phyloP scores from a whole-genome alignment of 371 early-diverging fungal genomes.

The Rhizopus stolonifer region DNA sequence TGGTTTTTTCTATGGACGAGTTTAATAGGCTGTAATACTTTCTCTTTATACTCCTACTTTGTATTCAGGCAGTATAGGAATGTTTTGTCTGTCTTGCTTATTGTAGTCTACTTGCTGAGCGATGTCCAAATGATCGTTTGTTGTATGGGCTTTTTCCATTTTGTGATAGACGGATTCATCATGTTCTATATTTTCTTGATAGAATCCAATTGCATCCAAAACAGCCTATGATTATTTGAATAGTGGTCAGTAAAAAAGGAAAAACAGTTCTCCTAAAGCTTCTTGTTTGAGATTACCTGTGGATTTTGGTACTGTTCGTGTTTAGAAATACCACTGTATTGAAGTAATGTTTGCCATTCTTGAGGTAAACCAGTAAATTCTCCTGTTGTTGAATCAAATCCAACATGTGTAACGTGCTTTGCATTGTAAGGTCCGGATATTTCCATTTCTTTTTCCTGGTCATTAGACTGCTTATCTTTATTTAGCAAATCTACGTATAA shows the following conservation, averaged over 20 bases:
- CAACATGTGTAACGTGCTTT: constrained; percentile 94
- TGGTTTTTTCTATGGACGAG: neutral
- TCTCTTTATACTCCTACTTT: neutral
- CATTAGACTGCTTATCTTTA: constrained; percentile 44
- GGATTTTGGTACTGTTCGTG: constrained; percentile 94
- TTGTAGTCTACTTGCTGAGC: too few relatives aligned
- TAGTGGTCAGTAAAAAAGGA: neutral
- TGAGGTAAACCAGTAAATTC: constrained; percentile 93
- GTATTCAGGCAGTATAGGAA: constrained; percentile 4
- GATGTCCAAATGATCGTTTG: constrained; percentile 10
- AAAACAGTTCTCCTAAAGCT: neutral
- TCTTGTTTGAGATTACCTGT: constrained; percentile 67
- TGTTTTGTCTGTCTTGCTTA: neutral
- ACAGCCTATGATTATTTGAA: constrained; percentile 60
- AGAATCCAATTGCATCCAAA: constrained; percentile 93
- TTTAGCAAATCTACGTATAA: constrained; percentile 58
- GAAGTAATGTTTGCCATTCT: constrained; percentile 91
- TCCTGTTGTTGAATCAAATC: constrained; percentile 88
- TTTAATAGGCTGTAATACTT: neutral
- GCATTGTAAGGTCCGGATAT: constrained; percentile 97
- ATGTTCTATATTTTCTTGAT: constrained; percentile 66
- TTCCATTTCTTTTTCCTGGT: constrained; percentile 71
- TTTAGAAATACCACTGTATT: constrained; percentile 92
- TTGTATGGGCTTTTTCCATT: constrained; percentile 65
- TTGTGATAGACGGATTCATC: constrained; percentile 88